phyloP scores from a whole-genome alignment of 148 eudicot genomes.

The Rhododendron molle region DNA sequence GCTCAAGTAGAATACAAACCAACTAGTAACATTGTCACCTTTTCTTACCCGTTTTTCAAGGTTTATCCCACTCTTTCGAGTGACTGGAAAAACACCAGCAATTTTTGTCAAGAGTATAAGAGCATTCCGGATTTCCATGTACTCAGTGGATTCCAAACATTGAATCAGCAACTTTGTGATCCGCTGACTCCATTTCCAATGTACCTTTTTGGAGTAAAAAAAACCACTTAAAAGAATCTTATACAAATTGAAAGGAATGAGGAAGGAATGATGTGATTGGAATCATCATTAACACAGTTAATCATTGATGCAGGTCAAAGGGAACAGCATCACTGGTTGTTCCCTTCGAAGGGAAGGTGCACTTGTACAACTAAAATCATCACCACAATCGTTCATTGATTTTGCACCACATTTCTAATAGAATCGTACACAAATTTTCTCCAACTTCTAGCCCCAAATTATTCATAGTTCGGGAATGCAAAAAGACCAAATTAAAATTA shows the following conservation, averaged over 20 bases:
- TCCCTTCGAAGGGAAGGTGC: too few species aligned
- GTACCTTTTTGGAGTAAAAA: slow-evolving; percentile 44
- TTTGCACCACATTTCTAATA: neutral
- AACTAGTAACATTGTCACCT: neutral
- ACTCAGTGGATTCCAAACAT: slow-evolving; percentile 90
- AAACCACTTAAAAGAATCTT: neutral
- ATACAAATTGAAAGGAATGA: neutral
- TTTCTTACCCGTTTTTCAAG: slow-evolving; percentile 85
- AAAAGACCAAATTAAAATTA: too few species aligned
- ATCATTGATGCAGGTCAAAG: neutral
- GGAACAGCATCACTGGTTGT: neutral
- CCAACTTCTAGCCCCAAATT: neutral
- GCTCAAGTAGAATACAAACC: neutral
- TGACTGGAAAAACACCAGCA: slow-evolving; percentile 88
- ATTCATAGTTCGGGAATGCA: neutral
- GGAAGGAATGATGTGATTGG: neutral
- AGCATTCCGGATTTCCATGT: slow-evolving; percentile 96
- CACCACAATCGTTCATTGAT: neutral
- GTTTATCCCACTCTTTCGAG: slow-evolving; percentile 95
- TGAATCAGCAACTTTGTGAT: slow-evolving; percentile 89
- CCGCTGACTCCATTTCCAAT: slow-evolving; percentile 99
- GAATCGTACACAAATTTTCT: neutral
- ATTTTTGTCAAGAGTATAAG: slow-evolving; percentile 85
- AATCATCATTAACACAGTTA: neutral
- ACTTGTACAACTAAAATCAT: neutral